A percentile compares a stretch with the other conserved stretches of the same genome.
These are phyloP conservation scores for Russula olivacea DNA, from an alignment of 768 basidiomycete genomes.

Conservation along the genomic window DNA sequence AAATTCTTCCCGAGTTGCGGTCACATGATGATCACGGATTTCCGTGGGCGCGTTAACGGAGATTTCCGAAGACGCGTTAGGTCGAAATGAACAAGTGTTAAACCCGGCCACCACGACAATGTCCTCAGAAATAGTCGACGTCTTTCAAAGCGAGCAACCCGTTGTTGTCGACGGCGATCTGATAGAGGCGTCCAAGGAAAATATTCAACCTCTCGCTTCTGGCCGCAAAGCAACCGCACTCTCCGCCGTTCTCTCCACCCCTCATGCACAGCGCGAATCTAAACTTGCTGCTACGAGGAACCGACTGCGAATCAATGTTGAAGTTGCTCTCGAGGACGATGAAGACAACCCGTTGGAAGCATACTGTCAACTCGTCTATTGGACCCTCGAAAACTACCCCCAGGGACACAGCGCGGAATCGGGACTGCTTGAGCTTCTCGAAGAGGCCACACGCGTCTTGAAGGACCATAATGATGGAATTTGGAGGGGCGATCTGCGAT, in stretches of 20 bases:
- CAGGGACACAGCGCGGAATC: slow-evolving; percentile 87
- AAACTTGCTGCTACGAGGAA: slow-evolving; percentile 61
- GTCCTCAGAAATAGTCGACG: slow-evolving; percentile 30
- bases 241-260: slow-evolving; percentile 66
- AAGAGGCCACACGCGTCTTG: slow-evolving; percentile 83
- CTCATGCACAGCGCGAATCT: slow-evolving; percentile 68
- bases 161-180: slow-evolving; percentile 74
- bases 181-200: slow-evolving; percentile 79
- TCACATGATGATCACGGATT: slow-evolving; percentile 21
- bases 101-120: background rate
- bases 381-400: slow-evolving; percentile 93
- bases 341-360: slow-evolving; percentile 81
- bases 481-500: slow-evolving; percentile 77
- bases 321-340: slow-evolving; percentile 63
- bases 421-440: slow-evolving; percentile 85
- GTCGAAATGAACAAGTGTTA: background rate
- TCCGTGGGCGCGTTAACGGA: background rate
- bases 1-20: slow-evolving; percentile 1
- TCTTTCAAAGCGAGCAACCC: slow-evolving; percentile 36
- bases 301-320: slow-evolving; percentile 64
- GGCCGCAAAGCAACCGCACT: slow-evolving; percentile 77
- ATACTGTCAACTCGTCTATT: slow-evolving; percentile 79
- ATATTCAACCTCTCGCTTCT: slow-evolving; percentile 74
- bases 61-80: background rate
- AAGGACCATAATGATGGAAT: slow-evolving; percentile 66